These are phyloP conservation scores for Chamaecrista fasciculata DNA, from an alignment of 306 rosid species.

Conservation along the genomic window DNA sequence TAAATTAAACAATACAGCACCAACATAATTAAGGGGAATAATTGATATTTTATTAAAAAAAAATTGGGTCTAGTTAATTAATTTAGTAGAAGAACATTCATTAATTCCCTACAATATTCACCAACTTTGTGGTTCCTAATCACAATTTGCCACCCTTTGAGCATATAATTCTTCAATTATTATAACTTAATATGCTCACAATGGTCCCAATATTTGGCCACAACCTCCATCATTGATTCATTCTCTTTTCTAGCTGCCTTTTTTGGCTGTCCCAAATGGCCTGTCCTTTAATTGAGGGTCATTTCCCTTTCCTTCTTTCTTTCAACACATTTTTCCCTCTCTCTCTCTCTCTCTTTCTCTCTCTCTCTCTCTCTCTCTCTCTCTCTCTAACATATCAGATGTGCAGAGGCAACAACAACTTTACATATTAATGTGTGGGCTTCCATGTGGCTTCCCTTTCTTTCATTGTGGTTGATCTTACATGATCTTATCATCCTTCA, in stretches of 20 bases:
- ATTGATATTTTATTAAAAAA: conserved; percentile 38
- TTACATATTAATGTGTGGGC: conserved; percentile 50
- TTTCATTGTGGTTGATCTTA: conserved; percentile 2
- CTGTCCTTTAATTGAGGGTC: conserved; percentile 50
- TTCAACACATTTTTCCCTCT: conserved; percentile 32
- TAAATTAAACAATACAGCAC: too few species aligned
- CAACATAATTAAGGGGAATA: too few species aligned
- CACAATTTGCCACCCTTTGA: conserved; percentile 33
- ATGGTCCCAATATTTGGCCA: conserved; percentile 61
- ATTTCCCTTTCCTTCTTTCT: conserved; percentile 43
- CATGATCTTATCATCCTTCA: conserved; percentile 59
- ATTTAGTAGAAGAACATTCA: conserved; percentile 32
- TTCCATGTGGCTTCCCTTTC: conserved; percentile 34
- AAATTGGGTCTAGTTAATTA: conserved; percentile 32
- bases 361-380: neutral
- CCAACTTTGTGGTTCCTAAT: conserved; percentile 56
- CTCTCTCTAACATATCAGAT: conserved; percentile 34
- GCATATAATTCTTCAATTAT: conserved; percentile 67
- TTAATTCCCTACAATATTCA: too few species aligned
- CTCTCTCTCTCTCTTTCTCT: neutral
- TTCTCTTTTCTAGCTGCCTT: conserved; percentile 31
- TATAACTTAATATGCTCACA: conserved; percentile 45
- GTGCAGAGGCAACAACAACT: conserved; percentile 34
- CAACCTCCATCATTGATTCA: conserved; percentile 44
- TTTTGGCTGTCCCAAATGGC: conserved; percentile 57